These are phyloP conservation scores for Quercus phellos DNA, from an alignment of 331 rosid species.

Conservation along the genomic window DNA sequence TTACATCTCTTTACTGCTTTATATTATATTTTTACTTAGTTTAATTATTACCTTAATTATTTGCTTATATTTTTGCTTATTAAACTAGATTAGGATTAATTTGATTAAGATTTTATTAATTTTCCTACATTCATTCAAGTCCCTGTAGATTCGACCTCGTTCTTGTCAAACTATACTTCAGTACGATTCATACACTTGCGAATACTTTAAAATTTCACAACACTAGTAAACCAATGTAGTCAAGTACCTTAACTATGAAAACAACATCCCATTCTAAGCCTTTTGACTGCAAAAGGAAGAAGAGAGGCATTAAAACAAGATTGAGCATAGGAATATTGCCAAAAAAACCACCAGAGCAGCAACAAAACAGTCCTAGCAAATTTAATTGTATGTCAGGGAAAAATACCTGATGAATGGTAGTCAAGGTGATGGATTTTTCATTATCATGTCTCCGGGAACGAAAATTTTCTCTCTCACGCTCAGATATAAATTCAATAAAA, in stretches of 20 bases:
- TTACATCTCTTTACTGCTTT: too few relatives aligned
- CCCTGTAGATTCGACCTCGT: too few relatives aligned
- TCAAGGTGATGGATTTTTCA: conserved; percentile 70
- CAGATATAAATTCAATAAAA: conserved; percentile 64
- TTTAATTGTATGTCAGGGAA: neutral
- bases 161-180: too few relatives aligned
- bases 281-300: conserved; percentile 63
- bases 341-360: neutral
- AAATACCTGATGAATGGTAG: conserved; percentile 92
- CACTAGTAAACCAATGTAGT: neutral
- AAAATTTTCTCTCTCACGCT: conserved; percentile 79
- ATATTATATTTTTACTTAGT: too few relatives aligned
- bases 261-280: conserved; percentile 98
- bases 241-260: conserved; percentile 86
- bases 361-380: neutral
- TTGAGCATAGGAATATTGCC: conserved; percentile 7
- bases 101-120: too few relatives aligned
- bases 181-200: too few relatives aligned
- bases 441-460: conserved; percentile 67
- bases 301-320: conserved; percentile 4
- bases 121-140: too few relatives aligned
- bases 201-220: too few relatives aligned
- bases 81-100: too few relatives aligned
- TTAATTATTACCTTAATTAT: too few relatives aligned
- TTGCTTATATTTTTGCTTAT: too few relatives aligned